Percentiles rank a stretch among this genome's conserved stretches.
These are phyloP conservation scores for Tardiomyces digboiensis DNA, from an alignment of 1,139 yeast species.

Conservation along the genomic window DNA sequence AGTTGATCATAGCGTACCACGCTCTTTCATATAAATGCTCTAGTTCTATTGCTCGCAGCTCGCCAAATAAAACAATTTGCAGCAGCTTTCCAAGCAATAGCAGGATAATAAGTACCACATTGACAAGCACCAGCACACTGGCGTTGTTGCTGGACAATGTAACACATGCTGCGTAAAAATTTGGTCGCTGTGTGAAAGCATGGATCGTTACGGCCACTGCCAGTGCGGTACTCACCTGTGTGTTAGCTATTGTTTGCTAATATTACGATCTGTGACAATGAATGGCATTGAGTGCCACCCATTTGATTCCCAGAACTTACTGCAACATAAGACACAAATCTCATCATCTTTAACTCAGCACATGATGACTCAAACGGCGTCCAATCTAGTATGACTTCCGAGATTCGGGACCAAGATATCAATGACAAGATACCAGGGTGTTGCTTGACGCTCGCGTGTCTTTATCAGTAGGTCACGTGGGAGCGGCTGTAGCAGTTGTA, in stretches of 20 bases:
- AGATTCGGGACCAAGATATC: too few relatives aligned
- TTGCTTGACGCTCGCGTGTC: too few relatives aligned
- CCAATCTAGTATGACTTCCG: too few relatives aligned
- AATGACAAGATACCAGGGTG: too few relatives aligned
- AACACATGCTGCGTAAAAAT: constrained; percentile 35
- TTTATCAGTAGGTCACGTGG: too few relatives aligned
- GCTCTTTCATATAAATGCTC: constrained; percentile 68
- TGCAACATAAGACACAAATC: constrained; percentile 15
- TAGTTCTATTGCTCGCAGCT: constrained; percentile 60
- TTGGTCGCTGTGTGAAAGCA: constrained; percentile 32
- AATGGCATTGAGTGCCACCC: too few relatives aligned
- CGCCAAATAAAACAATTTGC: constrained; percentile 58
- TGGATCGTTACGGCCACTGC: constrained; percentile 24
- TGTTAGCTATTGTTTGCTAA: too few relatives aligned
- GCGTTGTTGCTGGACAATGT: constrained; percentile 35
- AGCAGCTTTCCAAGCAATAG: constrained; percentile 35
- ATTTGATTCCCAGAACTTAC: constrained; percentile 1
- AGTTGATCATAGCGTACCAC: constrained; percentile 56
- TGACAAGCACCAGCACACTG: constrained; percentile 32
- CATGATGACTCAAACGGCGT: too few relatives aligned
- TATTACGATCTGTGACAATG: too few relatives aligned
- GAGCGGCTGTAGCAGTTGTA: too few relatives aligned
- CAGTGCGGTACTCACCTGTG: constrained; percentile 19
- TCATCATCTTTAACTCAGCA: constrained; percentile 10
- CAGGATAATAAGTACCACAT: constrained; percentile 34